Base-by-base conservation (phyloP, 1,139 yeast genomes). In the Lodderomyces parapsilosis region DNA sequence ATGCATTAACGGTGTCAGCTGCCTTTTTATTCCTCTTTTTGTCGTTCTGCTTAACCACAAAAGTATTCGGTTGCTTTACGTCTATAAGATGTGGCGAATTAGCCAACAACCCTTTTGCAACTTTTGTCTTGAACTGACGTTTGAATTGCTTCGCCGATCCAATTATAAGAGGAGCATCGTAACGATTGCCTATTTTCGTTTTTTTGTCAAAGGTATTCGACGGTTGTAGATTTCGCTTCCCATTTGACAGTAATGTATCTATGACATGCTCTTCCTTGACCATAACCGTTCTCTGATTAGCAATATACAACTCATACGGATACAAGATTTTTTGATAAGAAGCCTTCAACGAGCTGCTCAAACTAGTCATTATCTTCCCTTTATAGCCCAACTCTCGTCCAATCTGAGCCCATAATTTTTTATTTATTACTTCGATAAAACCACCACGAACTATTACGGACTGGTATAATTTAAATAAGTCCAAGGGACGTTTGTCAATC, bases 331-430 rank as follows among this genome's bases (percentile, higher is more conserved):
- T 56, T 39, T 68, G 67, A 49, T 80, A 81, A 0, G 86, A 78
- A 1, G 79, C 64, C 55, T 85, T 81, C 46, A 87, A 65, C 0
- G 89, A 77, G 6, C 89, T 80, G 15, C 90, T 81, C 42, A 85
- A 63, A 18, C 90, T 83, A 20, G 88, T 83, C 78, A 82, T 80
- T n/a, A 48, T 50, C 30, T 50, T 49, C 6, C 53, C 89, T 27
- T 80, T 75, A 57, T 83, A 85, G 0, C 95, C 95, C 42, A 87
- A 65, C 52, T 86, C 95, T 42, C 90, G 68, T 11, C 93, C 93
- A 17, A 83, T 73, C 54, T 76, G 81, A 0, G 83, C 81, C 86
- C 88, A 82, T 34, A 76, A 59, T 48, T 80, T 79, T 44, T 71
- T 73, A 40, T 68, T 62, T 39, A 81, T 74, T n/a, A 82, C 86